Percentiles rank a stretch among this genome's conserved stretches.
Conservation (phyloP, 2,329 filamentous ascomycete species). For the Ophiostoma sp. region DNA sequence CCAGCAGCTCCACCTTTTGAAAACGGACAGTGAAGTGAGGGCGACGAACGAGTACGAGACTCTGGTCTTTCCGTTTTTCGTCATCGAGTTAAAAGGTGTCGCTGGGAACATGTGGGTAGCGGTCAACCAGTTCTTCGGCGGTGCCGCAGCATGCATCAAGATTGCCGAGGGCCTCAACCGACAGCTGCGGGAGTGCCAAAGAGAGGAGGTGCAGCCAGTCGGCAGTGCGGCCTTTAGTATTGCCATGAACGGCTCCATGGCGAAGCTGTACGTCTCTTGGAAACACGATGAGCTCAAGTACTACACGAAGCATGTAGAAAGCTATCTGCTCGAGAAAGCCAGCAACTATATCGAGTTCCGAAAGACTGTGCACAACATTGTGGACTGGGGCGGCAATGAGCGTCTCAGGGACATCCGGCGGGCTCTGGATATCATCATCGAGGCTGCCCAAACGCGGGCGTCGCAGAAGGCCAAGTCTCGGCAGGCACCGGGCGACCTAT, state of each 20-base stretch:
- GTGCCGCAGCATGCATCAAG: not conserved
- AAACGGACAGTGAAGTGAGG: not conserved
- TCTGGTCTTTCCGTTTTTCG: not conserved
- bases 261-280: not conserved
- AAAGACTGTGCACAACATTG: not conserved
- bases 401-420: not conserved
- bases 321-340: not conserved
- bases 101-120: not conserved
- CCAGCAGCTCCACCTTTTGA: not conserved
- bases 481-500: not conserved
- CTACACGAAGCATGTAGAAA: not conserved
- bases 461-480: not conserved
- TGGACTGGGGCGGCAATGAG: not conserved
- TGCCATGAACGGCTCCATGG: not conserved
- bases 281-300: not conserved
- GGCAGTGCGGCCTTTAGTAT: not conserved
- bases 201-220: not conserved
- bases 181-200: not conserved
- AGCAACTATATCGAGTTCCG: not conserved
- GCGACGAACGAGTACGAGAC: not conserved
- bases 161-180: not conserved
- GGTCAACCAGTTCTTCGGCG: not conserved
- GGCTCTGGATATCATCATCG: not conserved
- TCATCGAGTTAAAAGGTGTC: not conserved
- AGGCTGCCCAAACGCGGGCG: not conserved